These are phyloP conservation scores for Cryptococcus deneoformans DNA, from an alignment of 1,284 basidiomycete species.

Conservation along the genomic window DNA sequence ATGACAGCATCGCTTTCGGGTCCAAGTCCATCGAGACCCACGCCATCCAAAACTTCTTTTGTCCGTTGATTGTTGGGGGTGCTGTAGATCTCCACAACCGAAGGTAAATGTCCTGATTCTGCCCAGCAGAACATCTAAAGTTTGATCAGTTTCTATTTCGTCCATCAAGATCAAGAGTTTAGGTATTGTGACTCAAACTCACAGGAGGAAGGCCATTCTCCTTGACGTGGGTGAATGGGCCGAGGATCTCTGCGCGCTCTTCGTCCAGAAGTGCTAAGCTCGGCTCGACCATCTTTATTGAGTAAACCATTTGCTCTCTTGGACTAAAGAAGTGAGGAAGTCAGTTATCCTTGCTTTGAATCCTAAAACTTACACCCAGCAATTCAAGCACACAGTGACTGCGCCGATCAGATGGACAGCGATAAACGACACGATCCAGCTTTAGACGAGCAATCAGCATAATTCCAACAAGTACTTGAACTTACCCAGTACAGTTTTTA, in stretches of 20 bases:
- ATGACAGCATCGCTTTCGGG: constrained; percentile 44
- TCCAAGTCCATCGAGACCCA: constrained; percentile 17
- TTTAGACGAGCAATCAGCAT: constrained; percentile 3
- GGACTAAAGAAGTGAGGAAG: constrained; percentile 3
- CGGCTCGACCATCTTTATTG: constrained; percentile 26
- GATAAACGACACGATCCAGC: constrained; percentile 37
- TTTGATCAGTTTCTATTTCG: neutral
- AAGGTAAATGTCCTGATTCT: constrained; percentile 5
- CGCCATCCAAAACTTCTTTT: constrained; percentile 2
- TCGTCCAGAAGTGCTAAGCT: constrained; percentile 31
- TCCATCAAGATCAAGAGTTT: neutral
- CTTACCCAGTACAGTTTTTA: constrained; percentile 38
- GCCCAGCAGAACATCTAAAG: constrained; percentile 19
- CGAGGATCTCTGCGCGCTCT: constrained; percentile 24
- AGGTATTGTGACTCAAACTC: neutral
- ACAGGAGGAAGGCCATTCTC: constrained; percentile 14
- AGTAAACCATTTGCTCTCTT: constrained; percentile 25
- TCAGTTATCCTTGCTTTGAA: neutral
- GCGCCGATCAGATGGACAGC: constrained; percentile 41
- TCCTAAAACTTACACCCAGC: constrained; percentile 34
- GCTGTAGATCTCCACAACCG: constrained; percentile 5
- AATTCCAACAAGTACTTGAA: neutral
- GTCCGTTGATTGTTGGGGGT: constrained; percentile 1
- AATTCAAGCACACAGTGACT: constrained; percentile 37
- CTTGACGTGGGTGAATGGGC: constrained; percentile 9